A percentile compares a stretch with the other conserved stretches of the same genome.
Conservation (phyloP, 768 basidiomycete species). For the Hortiboletus flavorubellus region DNA sequence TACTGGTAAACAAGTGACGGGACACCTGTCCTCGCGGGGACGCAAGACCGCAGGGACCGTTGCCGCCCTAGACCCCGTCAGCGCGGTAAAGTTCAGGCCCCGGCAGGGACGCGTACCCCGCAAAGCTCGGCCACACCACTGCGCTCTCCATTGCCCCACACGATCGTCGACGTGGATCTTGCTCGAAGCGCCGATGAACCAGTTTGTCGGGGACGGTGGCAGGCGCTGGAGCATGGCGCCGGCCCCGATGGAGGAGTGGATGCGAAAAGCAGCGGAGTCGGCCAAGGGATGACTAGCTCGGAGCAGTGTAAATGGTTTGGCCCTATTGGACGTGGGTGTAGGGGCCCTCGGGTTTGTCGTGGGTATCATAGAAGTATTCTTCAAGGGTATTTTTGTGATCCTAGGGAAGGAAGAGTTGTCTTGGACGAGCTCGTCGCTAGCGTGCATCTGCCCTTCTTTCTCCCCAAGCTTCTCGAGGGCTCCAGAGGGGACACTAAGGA, state of each 20-base stretch:
- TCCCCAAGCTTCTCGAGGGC: slow-evolving; percentile 67
- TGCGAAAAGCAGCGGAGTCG: slow-evolving; percentile 44
- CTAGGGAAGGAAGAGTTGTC: slow-evolving; percentile 57
- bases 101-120: slow-evolving; percentile 34
- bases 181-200: slow-evolving; percentile 66
- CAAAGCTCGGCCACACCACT: slow-evolving; percentile 42
- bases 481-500: slow-evolving; percentile 64
- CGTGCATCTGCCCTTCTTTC: slow-evolving; percentile 84
- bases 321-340: slow-evolving; percentile 81
- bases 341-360: slow-evolving; percentile 86
- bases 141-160: slow-evolving; percentile 28
- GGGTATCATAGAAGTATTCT: slow-evolving; percentile 97
- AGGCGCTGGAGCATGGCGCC: slow-evolving; percentile 55
- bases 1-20: neutral
- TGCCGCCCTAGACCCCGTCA: slow-evolving; percentile 60
- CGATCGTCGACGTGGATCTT: slow-evolving; percentile 59
- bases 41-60: slow-evolving; percentile 56
- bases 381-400: slow-evolving; percentile 98
- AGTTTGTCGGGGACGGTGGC: slow-evolving; percentile 59
- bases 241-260: slow-evolving; percentile 74
- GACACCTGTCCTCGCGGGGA: slow-evolving; percentile 45
- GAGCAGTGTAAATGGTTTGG: slow-evolving; percentile 65
- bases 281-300: no score
- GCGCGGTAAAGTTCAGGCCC: slow-evolving; percentile 3
- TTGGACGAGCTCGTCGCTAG: slow-evolving; percentile 91